Conservation (phyloP, 345 rosid genomes). For the Mangifera indica region DNA sequence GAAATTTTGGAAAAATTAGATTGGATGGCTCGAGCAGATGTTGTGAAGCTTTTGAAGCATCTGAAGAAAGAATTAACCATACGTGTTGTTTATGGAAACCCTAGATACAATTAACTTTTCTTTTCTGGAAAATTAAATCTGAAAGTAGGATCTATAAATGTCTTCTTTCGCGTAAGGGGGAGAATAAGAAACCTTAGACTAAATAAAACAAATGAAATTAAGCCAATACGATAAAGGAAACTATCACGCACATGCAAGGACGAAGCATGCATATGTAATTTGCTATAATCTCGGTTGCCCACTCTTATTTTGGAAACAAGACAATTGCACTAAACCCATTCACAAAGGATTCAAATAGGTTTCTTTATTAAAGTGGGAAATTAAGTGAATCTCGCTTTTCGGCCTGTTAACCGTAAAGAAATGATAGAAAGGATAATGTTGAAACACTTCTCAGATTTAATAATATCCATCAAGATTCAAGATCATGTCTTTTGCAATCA, state of each 20-base stretch:
- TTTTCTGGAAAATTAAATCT: neutral
- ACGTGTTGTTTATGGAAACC: conserved; percentile 39
- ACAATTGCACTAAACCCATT: neutral
- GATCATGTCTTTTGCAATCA: conserved; percentile 20
- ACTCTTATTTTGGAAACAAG: conserved; percentile 2
- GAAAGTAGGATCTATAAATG: neutral
- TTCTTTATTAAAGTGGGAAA: neutral
- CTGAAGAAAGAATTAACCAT: conserved; percentile 79
- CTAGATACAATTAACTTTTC: neutral
- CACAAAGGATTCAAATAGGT: neutral
- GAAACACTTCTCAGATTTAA: neutral
- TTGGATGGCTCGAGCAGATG: conserved; percentile 94
- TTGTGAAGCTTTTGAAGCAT: conserved; percentile 78
- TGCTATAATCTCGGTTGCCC: neutral
- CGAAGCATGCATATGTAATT: neutral
- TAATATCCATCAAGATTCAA: neutral
- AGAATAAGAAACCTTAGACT: neutral
- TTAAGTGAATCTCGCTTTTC: conserved; percentile 6
- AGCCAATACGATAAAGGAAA: too few relatives aligned
- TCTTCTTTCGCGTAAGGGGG: too few relatives aligned
- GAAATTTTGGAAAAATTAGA: conserved; percentile 40
- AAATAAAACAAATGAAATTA: neutral
- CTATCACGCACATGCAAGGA: neutral
- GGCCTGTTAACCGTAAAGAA: neutral
- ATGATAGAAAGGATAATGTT: neutral